Evolutionary conservation across 2,329 filamentous ascomycete species (phyloP).

Genomic region (Colletotrichum sp.): DNA sequence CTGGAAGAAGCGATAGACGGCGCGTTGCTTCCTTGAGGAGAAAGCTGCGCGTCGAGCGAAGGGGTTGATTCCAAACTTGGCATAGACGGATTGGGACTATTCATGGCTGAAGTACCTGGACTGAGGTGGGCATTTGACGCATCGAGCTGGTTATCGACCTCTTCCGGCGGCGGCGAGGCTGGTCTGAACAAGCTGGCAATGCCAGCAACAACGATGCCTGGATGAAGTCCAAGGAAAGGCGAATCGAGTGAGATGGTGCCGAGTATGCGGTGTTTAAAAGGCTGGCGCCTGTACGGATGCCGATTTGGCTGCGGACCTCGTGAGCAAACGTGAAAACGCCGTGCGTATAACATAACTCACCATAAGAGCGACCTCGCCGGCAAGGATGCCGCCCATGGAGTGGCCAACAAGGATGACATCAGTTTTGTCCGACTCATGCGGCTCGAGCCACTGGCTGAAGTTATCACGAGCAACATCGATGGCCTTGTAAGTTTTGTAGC

Average conservation of each 20-base stretch:
- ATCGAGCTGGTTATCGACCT: constrained; percentile 22
- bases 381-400: constrained; percentile 86
- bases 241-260: constrained; percentile 85
- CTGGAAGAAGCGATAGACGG: constrained; percentile 12
- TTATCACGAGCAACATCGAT: constrained; percentile 79
- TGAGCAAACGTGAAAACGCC: neutral
- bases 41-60: constrained; percentile 23
- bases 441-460: constrained; percentile 82
- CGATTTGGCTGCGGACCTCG: constrained; percentile 34
- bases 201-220: constrained; percentile 83
- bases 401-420: constrained; percentile 87
- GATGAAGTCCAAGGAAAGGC: constrained; percentile 87
- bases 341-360: constrained; percentile 33
- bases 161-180: constrained; percentile 37
- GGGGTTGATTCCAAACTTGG: constrained; percentile 27
- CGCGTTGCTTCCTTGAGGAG: constrained; percentile 7
- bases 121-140: constrained; percentile 7
- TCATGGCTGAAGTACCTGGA: constrained; percentile 20
- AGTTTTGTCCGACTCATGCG: constrained; percentile 75
- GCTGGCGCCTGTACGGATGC: constrained; percentile 36
- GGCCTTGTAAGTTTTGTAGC: constrained; percentile 77
- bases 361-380: constrained; percentile 78
- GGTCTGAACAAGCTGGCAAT: constrained; percentile 77
- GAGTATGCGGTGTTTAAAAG: constrained; percentile 76
- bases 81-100: constrained; percentile 28